Evolutionary conservation across 2,329 filamentous ascomycete genomes (phyloP).

Genomic region (Dothideomycetes sp.): DNA sequence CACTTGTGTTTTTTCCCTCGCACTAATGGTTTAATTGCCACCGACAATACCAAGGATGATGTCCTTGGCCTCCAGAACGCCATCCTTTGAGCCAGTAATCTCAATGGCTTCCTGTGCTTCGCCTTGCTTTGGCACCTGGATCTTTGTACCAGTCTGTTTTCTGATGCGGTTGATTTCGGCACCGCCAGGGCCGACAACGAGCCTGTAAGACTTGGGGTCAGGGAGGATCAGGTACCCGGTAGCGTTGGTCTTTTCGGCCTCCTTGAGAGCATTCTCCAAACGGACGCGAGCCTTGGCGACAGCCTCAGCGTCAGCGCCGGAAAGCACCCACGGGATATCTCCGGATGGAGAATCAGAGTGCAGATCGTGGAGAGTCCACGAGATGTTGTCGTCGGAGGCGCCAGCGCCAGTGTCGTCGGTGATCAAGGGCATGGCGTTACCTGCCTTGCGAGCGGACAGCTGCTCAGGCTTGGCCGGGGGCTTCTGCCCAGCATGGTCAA

Average conservation of each 20-base stretch:
- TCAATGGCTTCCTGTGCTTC: constrained; percentile 79
- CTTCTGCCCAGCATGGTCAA: constrained; percentile 78
- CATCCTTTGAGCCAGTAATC: constrained; percentile 67
- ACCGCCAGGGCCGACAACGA: constrained; percentile 80
- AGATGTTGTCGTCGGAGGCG: constrained; percentile 54
- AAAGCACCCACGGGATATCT: constrained; percentile 77
- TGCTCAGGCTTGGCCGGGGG: constrained; percentile 56
- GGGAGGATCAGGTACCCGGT: constrained; percentile 84
- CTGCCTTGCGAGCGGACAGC: constrained; percentile 37
- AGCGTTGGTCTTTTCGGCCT: constrained; percentile 56
- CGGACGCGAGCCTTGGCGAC: constrained; percentile 70
- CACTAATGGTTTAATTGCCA: not conserved
- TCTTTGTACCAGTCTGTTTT: constrained; percentile 83
- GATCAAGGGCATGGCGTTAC: constrained; percentile 70
- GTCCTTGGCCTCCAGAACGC: constrained; percentile 77
- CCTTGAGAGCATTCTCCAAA: constrained; percentile 61
- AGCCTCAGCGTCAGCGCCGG: constrained; percentile 59
- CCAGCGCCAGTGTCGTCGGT: constrained; percentile 56
- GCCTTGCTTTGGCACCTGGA: constrained; percentile 70
- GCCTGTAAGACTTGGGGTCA: constrained; percentile 79
- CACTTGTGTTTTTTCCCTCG: too few relatives aligned
- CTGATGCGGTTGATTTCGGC: constrained; percentile 88
- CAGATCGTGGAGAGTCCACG: constrained; percentile 74
- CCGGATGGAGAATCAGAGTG: constrained; percentile 53
- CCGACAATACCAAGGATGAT: constrained; percentile 51